Conservation (phyloP, 331 rosid species). For the Prunus yedoensis region DNA sequence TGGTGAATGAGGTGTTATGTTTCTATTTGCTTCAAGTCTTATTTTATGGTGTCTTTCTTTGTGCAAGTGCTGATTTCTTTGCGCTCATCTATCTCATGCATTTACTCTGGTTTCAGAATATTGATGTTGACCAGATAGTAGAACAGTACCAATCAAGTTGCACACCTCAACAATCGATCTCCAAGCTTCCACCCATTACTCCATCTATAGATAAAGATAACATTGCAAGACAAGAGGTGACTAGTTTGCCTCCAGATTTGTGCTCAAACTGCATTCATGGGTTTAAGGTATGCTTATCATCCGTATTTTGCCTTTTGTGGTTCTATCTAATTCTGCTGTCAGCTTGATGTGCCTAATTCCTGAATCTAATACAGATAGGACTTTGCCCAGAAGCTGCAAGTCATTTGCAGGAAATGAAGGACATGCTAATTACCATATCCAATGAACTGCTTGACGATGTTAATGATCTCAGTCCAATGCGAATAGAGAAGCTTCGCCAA, state of each 20-base stretch:
- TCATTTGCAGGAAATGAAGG: constrained; percentile 90
- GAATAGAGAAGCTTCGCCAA: constrained; percentile 70
- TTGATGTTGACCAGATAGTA: constrained; percentile 93
- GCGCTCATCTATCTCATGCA: constrained; percentile 24
- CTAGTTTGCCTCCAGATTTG: constrained; percentile 61
- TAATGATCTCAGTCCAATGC: constrained; percentile 55
- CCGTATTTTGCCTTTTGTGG: constrained; percentile 20
- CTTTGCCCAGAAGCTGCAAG: constrained; percentile 73
- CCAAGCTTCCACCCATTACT: constrained; percentile 69
- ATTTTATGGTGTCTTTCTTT: constrained; percentile 8
- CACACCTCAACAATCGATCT: constrained; percentile 72
- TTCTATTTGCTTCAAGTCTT: background rate
- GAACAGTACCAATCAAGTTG: constrained; percentile 80
- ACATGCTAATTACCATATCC: constrained; percentile 71
- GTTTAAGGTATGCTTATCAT: constrained; percentile 47
- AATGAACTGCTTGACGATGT: constrained; percentile 84
- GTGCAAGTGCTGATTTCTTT: constrained; percentile 20
- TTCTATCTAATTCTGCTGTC: constrained; percentile 16
- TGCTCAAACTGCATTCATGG: constrained; percentile 80
- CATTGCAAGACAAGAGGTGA: constrained; percentile 41
- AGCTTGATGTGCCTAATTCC: constrained; percentile 31
- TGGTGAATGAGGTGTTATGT: background rate
- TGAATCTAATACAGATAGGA: constrained; percentile 62
- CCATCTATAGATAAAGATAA: constrained; percentile 46
- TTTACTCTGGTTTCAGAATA: constrained; percentile 50